Evolutionary conservation across 2,329 filamentous ascomycete genomes (phyloP), one percentile per base, ranked within the genome.

Genomic region (Ophiocordyceps australis): DNA sequence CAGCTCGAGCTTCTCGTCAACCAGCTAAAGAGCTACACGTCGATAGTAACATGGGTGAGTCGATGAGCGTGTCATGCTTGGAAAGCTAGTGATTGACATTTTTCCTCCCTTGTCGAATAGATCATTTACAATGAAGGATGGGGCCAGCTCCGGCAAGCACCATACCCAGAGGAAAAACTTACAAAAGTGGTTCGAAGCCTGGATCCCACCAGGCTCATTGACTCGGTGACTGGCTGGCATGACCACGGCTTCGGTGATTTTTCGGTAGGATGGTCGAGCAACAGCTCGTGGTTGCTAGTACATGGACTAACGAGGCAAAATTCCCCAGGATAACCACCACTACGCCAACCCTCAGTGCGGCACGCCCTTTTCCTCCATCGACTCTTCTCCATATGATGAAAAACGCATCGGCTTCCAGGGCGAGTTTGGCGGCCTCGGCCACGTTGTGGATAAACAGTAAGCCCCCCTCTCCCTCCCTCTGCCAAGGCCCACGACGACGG

Each of bases 101-200:
- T 13, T 7, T 22, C 13, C 5, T 14, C 4, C 9, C 9, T 16
- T 13, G n/a, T n/a, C n/a, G n/a, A n/a, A 10, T 29, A 59, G 63
- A 52, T 74, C 11, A 68, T 79, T 36, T 79, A 77, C 45, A 78
- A 79, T 39, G 74, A 79, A 42, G 73, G 71, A 22, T 79, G 74
- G 74, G 73, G 68, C 3, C 74, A 79, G 38, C 46, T 64, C 3
- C 54, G 41, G 3, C 37, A 53, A 1, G 43, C 46, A 0, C 54
- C 54, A 7, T 59, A 56, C 34, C 67, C 70, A 0, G 74, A 79
- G 32, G 59, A 60, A 10, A 48, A 42, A 4, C 49, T 80, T 9
- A 65, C 68, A 0, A 52, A 63, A 2, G 42, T 59, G 0, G 58
- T 79, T 3, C 57, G 55, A 23, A 35, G 50, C 2, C 45, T 75